phyloP scores from a whole-genome alignment of 1,284 basidiomycete species.

The Sanghuangporus weigelae region DNA sequence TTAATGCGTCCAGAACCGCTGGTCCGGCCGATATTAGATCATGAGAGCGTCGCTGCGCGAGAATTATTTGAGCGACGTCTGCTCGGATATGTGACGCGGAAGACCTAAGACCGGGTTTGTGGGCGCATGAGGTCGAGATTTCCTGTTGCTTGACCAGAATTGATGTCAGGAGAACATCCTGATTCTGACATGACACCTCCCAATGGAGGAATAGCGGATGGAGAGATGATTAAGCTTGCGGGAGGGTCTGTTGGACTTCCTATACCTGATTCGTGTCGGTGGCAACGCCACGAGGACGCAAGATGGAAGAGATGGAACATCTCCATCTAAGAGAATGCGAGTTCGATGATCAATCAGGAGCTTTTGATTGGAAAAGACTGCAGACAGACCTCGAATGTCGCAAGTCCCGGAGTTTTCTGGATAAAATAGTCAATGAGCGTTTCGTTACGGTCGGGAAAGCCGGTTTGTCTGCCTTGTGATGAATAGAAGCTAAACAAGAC shows the following conservation, averaged over 20 bases:
- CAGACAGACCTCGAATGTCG: conserved; percentile 59
- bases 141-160: background rate
- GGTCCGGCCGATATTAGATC: conserved; percentile 73
- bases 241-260: conserved; percentile 24
- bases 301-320: conserved; percentile 75
- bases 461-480: conserved; percentile 76
- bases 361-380: background rate
- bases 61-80: conserved; percentile 79
- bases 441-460: conserved; percentile 72
- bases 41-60: conserved; percentile 68
- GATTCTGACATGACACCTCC: conserved; percentile 23
- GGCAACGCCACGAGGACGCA: conserved; percentile 48
- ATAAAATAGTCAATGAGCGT: conserved; percentile 57
- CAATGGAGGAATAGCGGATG: conserved; percentile 23
- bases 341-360: background rate
- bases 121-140: background rate
- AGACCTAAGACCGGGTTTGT: no score
- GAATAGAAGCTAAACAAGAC: conserved; percentile 65
- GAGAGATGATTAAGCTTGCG: conserved; percentile 27
- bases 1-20: conserved; percentile 46
- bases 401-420: conserved; percentile 41
- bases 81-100: conserved; percentile 49
- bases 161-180: conserved; percentile 15
- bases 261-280: conserved; percentile 6
- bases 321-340: conserved; percentile 56